Base-by-base conservation (phyloP, 805 yeast species). In the Sugiyamaella floridensis region DNA sequence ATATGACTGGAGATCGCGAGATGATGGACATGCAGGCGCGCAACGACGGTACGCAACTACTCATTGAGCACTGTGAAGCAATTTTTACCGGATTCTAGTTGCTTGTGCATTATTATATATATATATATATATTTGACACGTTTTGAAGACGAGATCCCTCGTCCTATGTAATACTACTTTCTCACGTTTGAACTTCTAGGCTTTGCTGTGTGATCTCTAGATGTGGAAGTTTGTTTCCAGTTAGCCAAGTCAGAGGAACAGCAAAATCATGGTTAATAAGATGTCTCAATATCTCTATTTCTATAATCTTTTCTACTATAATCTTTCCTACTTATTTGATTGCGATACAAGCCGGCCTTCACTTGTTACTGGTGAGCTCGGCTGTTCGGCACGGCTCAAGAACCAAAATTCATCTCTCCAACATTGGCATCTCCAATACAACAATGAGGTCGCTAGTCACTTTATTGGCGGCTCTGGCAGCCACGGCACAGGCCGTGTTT, bases 1-100 rank as follows among this genome's bases (percentile, higher is more conserved):
- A 89, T 61, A 71, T 76, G 54, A 76, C 81, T 42, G 90, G 95
- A 7, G 89, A 85, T 58, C 78, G 83, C 51, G 99, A 93, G 67
- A 80, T 93, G 66, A 63, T 75, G 50, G 98, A 93, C 67, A 88
- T 89, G 86, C 85, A 85, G 22, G 76, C 81, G 48, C 78, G 92
- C 65, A 89, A 87, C 58, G 84, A 80, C 40, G 81, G 83, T 26
- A 84, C 93, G 3, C 96, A 89, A 66, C 77, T 85, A 60, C 68
- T 92, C 51, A 70, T 73, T 44, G 72, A 70, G 40, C 54, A 63
- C 47, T 58, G 51, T 40, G 53, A 54, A 10, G 46, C 50, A 12
- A 54, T 59, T 14, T 58, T 58, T 48, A 46, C 48, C 14, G 55
- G 47, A 20, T 56, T 54, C 28, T 55, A 34, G 32, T 15, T 18